Conservation (phyloP, 148 eudicot genomes). For the Rhododendron ovatum region DNA sequence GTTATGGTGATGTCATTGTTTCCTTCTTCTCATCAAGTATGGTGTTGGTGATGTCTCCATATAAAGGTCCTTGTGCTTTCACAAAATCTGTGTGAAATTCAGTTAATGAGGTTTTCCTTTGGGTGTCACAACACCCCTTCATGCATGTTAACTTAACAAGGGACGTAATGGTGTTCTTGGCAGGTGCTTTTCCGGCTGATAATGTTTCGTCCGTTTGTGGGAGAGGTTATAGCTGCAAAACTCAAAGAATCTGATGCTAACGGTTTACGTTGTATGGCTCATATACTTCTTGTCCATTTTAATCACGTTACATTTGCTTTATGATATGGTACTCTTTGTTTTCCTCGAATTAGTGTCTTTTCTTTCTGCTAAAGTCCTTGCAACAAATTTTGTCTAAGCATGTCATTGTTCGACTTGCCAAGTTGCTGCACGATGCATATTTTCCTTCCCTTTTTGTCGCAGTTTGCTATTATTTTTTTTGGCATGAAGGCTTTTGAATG, state of each 20-base stretch:
- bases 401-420: background rate
- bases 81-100: background rate
- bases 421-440: background rate
- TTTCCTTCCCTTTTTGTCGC: background rate
- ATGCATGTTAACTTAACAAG: background rate
- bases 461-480: background rate
- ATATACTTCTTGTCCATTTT: background rate
- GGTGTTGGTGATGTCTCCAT: background rate
- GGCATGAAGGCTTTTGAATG: background rate
- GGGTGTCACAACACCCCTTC: background rate
- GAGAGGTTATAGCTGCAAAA: slow-evolving; percentile 68
- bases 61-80: slow-evolving; percentile 1
- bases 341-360: background rate
- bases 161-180: slow-evolving; percentile 6
- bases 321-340: background rate
- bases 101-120: background rate
- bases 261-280: slow-evolving; percentile 65
- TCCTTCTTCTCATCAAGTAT: background rate
- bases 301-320: background rate
- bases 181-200: slow-evolving; percentile 74
- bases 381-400: background rate
- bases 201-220: slow-evolving; percentile 78
- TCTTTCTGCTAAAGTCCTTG: background rate
- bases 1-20: background rate
- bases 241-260: slow-evolving; percentile 48